Percentiles rank a stretch among this genome's conserved stretches.
Evolutionary conservation across 345 rosid species (phyloP).

Genomic region (Camelina neglecta): DNA sequence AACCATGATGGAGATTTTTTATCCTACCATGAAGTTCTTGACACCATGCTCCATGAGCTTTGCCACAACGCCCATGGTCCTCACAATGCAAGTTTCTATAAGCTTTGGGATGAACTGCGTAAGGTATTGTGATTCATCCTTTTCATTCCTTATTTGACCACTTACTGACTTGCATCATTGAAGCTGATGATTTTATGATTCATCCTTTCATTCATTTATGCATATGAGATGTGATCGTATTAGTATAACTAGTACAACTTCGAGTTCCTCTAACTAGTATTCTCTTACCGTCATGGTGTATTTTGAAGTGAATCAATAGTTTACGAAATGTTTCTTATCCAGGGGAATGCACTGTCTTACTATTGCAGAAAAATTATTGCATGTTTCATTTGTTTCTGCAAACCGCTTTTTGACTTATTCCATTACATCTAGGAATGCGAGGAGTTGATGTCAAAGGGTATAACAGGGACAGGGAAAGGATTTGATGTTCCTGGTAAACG

Average conservation of each 20-base stretch:
- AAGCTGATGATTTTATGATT: too few species aligned
- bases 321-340: neutral
- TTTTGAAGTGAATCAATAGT: neutral
- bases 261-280: neutral
- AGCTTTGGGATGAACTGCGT: slow-evolving; percentile 94
- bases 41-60: slow-evolving; percentile 97
- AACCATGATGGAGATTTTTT: slow-evolving; percentile 68
- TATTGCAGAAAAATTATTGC: neutral
- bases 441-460: slow-evolving; percentile 73
- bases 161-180: neutral
- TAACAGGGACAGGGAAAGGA: slow-evolving; percentile 70
- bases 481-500: slow-evolving; percentile 82
- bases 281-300: neutral
- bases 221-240: neutral
- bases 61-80: slow-evolving; percentile 88
- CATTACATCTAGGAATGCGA: slow-evolving; percentile 74
- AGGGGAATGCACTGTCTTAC: neutral
- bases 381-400: slow-evolving; percentile 13
- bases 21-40: slow-evolving; percentile 73
- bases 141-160: neutral
- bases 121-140: slow-evolving; percentile 46
- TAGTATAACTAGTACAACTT: neutral
- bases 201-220: too few species aligned
- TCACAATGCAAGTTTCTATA: slow-evolving; percentile 84
- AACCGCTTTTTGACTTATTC: neutral